Evolutionary conservation across 768 basidiomycete species (phyloP), one percentile per base, ranked within the genome.

Genomic region (Mycena galopus): DNA sequence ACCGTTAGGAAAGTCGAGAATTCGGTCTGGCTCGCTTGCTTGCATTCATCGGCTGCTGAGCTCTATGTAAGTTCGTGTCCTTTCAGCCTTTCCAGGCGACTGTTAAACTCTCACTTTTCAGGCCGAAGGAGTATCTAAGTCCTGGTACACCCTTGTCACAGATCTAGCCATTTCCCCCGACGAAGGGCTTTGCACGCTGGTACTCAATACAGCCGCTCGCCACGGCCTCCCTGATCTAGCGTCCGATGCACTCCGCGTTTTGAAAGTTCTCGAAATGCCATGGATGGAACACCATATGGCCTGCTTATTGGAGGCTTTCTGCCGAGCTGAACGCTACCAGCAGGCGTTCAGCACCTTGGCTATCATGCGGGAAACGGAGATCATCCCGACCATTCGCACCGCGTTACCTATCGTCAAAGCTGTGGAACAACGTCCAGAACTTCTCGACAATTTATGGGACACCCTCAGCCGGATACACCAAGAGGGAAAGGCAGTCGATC

Each of bases 251-350:
- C 81, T 96, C 50, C 88, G 86, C 1, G 82, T 87, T 9, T 83
- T 97, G 44, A 86, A 88, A 55, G 62, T 72, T 12, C 80, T 88
- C 10, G 86, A 87, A 19, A 80, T 89, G 17, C 78, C 84, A 56
- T 86, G 88, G 82, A 78, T 86, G 76, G 95, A 96, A 78, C 82
- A 93, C 77, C 96, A 97, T 78, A 90, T 94, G 75, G 89, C 93
- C 1, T 90, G 94, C 3, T 81, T 96, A 25, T 83, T 96, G 33
- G 93, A 96, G 77, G 91, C 94, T 0, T 91, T 93, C 76, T 89
- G 89, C 79, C 87, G 83, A 17, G 86, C 85, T 30, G 84, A 84
- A 1, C 84, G 89, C 51, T 75, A 94, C 51, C 86, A 89, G 61
- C 90, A 93, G 37, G 94, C 93, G 0, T 81, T 96, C 60, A 78